Evolutionary conservation across 2,329 filamentous ascomycete genomes (phyloP).

Genomic region (Aspergillus tubingensis): DNA sequence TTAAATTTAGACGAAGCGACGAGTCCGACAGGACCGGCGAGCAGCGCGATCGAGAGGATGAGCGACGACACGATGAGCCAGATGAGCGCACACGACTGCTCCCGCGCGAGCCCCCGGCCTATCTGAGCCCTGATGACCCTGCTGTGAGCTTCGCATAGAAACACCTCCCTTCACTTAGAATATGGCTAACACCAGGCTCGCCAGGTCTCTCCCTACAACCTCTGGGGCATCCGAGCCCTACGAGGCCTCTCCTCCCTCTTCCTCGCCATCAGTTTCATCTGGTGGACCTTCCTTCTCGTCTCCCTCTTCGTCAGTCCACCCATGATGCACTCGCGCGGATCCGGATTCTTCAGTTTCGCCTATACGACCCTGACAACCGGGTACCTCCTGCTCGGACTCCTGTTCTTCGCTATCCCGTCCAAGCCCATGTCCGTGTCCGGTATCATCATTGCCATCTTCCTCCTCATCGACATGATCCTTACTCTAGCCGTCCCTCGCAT

Average conservation of each 20-base stretch:
- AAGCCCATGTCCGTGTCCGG: constrained; percentile 74
- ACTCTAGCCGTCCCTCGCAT: constrained; percentile 73
- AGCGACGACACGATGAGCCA: constrained; percentile 44
- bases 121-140: constrained; percentile 76
- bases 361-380: constrained; percentile 77
- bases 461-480: constrained; percentile 75
- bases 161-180: not conserved
- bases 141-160: constrained; percentile 58
- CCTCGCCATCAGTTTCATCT: constrained; percentile 74
- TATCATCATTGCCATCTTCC: constrained; percentile 64
- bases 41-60: constrained; percentile 26
- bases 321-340: constrained; percentile 79
- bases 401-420: constrained; percentile 88
- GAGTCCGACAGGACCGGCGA: not conserved
- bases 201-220: constrained; percentile 82
- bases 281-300: constrained; percentile 90
- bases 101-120: constrained; percentile 63
- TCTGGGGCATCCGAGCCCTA: constrained; percentile 83
- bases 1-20: not conserved
- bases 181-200: not conserved
- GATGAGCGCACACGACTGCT: constrained; percentile 69
- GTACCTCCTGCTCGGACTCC: constrained; percentile 71
- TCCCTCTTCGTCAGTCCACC: constrained; percentile 89
- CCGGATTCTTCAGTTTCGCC: constrained; percentile 87
- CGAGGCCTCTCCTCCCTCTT: constrained; percentile 78